phyloP scores from a whole-genome alignment of 768 basidiomycete species.

The Sarcodon sp. region DNA sequence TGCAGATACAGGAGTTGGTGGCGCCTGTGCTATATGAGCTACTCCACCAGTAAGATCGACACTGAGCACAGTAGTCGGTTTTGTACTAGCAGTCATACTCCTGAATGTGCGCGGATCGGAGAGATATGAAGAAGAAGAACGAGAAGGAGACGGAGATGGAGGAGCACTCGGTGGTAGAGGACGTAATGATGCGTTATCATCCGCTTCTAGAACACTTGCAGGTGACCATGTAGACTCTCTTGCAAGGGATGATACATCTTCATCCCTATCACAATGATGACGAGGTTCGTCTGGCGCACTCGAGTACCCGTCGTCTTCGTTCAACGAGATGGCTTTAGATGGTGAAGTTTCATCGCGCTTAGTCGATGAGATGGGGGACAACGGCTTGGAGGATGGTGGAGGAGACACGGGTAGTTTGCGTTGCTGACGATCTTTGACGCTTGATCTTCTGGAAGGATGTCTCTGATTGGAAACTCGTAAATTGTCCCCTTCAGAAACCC shows the following conservation, averaged over 20 bases:
- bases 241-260: slow-evolving; percentile 47
- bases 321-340: slow-evolving; percentile 39
- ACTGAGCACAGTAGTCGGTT: slow-evolving; percentile 89
- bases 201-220: slow-evolving; percentile 65
- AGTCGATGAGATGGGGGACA: slow-evolving; percentile 10
- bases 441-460: not conserved
- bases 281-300: slow-evolving; percentile 17
- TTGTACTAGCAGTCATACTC: slow-evolving; percentile 80
- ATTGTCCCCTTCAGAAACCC: slow-evolving; percentile 22
- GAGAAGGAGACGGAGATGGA: slow-evolving; percentile 77
- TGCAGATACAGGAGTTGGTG: slow-evolving; percentile 42
- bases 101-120: slow-evolving; percentile 73
- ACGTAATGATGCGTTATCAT: slow-evolving; percentile 88
- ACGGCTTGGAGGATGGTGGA: slow-evolving; percentile 3
- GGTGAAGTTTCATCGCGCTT: slow-evolving; percentile 10
- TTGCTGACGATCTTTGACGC: slow-evolving; percentile 11
- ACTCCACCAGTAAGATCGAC: slow-evolving; percentile 76
- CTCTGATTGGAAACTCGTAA: slow-evolving; percentile 6
- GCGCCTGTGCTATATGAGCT: slow-evolving; percentile 87
- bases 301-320: slow-evolving; percentile 38
- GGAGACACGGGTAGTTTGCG: slow-evolving; percentile 13
- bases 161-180: slow-evolving; percentile 83
- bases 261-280: slow-evolving; percentile 28
- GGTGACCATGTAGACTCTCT: slow-evolving; percentile 76
- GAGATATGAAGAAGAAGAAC: slow-evolving; percentile 73